phyloP scores from a whole-genome alignment of 108 stramenopile genomes.

The Fistulifera pelliculosa region DNA sequence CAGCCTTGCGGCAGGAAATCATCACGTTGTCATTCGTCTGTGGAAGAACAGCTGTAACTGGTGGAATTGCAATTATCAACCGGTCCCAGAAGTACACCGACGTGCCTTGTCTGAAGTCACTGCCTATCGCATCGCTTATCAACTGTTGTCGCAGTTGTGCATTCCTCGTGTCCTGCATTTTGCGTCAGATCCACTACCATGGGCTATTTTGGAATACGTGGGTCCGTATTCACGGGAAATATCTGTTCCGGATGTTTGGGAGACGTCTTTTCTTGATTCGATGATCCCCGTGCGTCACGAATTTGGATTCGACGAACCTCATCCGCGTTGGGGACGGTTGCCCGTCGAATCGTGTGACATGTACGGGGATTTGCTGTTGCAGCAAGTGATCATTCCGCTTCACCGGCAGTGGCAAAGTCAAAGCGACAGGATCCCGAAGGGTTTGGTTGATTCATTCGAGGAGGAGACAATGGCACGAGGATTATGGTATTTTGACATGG shows the following conservation, averaged over 20 bases:
- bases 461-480: neutral
- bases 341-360: constrained; percentile 41
- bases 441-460: neutral
- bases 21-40: constrained; percentile 40
- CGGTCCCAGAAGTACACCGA: constrained; percentile 4
- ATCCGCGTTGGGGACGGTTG: constrained; percentile 80
- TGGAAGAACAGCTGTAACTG: constrained; percentile 67
- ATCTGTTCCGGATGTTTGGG: no score
- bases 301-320: constrained; percentile 84
- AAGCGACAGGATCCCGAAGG: no score
- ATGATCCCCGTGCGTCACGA: constrained; percentile 68
- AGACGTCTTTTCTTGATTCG: constrained; percentile 21
- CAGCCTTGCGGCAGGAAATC: constrained; percentile 8
- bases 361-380: constrained; percentile 48
- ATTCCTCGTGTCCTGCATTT: neutral
- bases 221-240: constrained; percentile 7
- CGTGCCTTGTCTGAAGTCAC: constrained; percentile 57
- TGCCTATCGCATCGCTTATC: constrained; percentile 49
- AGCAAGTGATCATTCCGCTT: constrained; percentile 54
- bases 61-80: constrained; percentile 73
- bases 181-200: constrained; percentile 11
- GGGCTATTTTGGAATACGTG: constrained; percentile 49
- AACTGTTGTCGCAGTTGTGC: neutral
- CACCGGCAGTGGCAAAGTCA: constrained; percentile 17
- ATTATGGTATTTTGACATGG: neutral